Conservation (phyloP, 495 filamentous ascomycete genomes). For the Daldinia vernicosa region DNA sequence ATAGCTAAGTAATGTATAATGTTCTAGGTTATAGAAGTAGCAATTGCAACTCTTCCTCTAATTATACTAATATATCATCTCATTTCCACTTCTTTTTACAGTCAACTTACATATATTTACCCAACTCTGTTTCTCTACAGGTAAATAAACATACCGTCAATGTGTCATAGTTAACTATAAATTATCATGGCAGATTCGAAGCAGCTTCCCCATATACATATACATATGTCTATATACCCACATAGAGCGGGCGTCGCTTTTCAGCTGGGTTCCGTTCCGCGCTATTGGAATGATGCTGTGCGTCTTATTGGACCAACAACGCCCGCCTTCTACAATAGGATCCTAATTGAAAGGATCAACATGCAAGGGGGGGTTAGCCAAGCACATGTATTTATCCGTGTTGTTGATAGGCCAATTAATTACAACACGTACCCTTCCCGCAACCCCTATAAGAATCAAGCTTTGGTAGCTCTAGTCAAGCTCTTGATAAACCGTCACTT, state of each 20-base stretch:
- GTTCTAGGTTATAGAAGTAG: neutral
- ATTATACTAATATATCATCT: neutral
- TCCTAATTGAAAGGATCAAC: conserved; percentile 31
- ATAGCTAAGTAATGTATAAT: too few relatives aligned
- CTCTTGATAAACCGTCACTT: conserved; percentile 22
- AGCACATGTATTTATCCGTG: conserved; percentile 31
- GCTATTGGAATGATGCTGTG: conserved; percentile 22
- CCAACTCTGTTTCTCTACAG: neutral
- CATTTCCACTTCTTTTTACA: neutral
- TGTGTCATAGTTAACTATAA: conserved; percentile 1
- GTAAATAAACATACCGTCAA: neutral
- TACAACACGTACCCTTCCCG: conserved; percentile 16
- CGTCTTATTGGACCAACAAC: conserved; percentile 29
- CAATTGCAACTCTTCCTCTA: neutral
- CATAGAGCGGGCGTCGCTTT: conserved; percentile 9
- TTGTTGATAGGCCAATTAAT: conserved; percentile 33
- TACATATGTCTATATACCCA: neutral
- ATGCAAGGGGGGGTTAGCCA: conserved; percentile 5
- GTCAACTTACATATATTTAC: neutral
- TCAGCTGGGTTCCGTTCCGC: conserved; percentile 29
- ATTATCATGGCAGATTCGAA: neutral
- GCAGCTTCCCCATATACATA: neutral
- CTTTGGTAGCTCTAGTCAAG: conserved; percentile 24
- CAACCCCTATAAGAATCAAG: conserved; percentile 37
- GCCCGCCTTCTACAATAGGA: neutral